phyloP scores from a whole-genome alignment of 208 protist genomes.

The Endotrypanum monterogeii region DNA sequence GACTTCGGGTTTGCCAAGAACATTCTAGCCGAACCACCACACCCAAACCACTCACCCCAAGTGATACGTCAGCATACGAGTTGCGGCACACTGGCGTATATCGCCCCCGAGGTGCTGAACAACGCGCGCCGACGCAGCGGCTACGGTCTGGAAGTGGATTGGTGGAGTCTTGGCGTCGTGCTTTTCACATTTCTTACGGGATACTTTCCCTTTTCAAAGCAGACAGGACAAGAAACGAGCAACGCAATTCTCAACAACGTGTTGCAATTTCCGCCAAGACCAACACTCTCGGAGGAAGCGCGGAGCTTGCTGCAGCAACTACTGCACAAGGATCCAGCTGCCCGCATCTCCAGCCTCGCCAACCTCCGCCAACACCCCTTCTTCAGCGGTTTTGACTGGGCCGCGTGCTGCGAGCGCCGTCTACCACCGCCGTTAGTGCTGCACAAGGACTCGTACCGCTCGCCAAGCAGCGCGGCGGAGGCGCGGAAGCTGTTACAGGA shows the following conservation, averaged over 20 bases:
- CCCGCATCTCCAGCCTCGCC: slow-evolving; percentile 48
- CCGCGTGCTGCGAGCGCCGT: slow-evolving; percentile 47
- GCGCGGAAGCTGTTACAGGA: slow-evolving; percentile 34
- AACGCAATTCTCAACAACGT: slow-evolving; percentile 46
- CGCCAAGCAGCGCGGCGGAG: slow-evolving; percentile 21
- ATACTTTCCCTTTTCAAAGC: slow-evolving; percentile 75
- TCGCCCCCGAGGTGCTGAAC: slow-evolving; percentile 83
- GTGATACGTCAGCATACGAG: slow-evolving; percentile 64
- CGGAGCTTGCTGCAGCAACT: slow-evolving; percentile 47
- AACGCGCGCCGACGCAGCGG: slow-evolving; percentile 36
- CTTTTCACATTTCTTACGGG: slow-evolving; percentile 78
- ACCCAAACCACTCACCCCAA: slow-evolving; percentile 4
- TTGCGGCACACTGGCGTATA: slow-evolving; percentile 91
- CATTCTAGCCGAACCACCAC: slow-evolving; percentile 20
- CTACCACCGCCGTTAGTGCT: slow-evolving; percentile 60
- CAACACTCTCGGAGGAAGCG: slow-evolving; percentile 33
- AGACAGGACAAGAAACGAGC: slow-evolving; percentile 52
- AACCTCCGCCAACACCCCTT: slow-evolving; percentile 56
- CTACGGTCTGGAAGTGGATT: slow-evolving; percentile 81
- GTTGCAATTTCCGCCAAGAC: slow-evolving; percentile 53
- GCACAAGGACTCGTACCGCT: slow-evolving; percentile 56
- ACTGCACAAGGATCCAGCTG: slow-evolving; percentile 58
- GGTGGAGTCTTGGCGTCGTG: slow-evolving; percentile 84
- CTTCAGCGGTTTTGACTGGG: slow-evolving; percentile 81
- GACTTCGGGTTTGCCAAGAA: slow-evolving; percentile 91